Base-by-base conservation (phyloP, 192 early-diverging fungal species). In the Chytriomyces sp. region DNA sequence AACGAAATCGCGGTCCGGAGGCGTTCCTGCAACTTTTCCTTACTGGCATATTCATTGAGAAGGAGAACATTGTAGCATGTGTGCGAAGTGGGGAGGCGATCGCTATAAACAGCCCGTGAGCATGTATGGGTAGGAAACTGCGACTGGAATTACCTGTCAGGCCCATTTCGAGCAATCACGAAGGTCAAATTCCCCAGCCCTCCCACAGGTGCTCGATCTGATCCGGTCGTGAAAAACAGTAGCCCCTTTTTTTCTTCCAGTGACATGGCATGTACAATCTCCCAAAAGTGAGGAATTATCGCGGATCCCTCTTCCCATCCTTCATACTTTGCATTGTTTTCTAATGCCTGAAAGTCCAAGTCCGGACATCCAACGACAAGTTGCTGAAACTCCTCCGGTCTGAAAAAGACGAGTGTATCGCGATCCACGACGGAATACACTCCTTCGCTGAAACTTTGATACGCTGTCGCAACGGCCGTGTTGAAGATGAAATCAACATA, bases 31-130 rank as follows among this genome's bases (percentile, higher is more conserved):
- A 98, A 80, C 77, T 92, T 90, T 39, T 91, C 92, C 59, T 93
- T 88, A 30, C 85, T 79, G 5, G 86, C 77, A 74, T 97, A 97
- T 39, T 94, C 93, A 37, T 88, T 91, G 3, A 98, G 79, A 59
- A 95, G 85, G 44, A 98, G 79, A 8, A 92, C 91, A 77, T 96
- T 96, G 73, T 92, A 96, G 78, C 95, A 98, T 0, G 95, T 98
- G 69, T 96, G 94, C 5, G 94, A 91, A 2, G 93, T 94, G 10
- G 95, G 95, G 52, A 98, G 75, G 30, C 94, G 89, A 59, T 82
- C 76, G 41, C 75, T 78, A 49, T 14, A 49, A 49, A 49, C 44
- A 49, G 44, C 17, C 22, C 14, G 1, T 14, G 56, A 28, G 31
- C 17, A 36, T 19, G 44, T 72, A 25, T 14, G 32, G 38, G 3